Conservation (phyloP, 2,329 filamentous ascomycete species). For the Sporothrix pseudoabietina region DNA sequence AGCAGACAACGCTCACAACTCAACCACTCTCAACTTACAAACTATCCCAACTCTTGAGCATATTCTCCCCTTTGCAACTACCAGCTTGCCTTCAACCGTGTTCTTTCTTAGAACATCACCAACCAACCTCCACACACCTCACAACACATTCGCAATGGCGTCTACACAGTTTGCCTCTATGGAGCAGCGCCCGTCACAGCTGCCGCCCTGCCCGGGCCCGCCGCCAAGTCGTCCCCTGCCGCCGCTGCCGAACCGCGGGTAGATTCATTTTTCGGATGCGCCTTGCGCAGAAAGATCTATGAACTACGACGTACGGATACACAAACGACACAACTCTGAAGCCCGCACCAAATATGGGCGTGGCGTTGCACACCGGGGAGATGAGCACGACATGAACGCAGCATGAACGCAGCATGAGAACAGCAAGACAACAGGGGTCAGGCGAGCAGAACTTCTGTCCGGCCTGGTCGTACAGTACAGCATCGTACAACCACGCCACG, state of each 20-base stretch:
- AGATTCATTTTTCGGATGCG: conserved; percentile 37
- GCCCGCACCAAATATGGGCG: conserved; percentile 1
- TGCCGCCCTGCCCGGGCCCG: conserved; percentile 68
- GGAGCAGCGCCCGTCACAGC: conserved; percentile 64
- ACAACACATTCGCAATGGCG: conserved; percentile 32
- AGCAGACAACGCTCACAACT: not conserved
- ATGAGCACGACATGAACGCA: not conserved
- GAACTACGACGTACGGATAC: not conserved
- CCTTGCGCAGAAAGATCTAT: not conserved
- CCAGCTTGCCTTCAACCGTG: not conserved
- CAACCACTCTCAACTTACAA: not conserved
- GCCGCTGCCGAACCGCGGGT: conserved; percentile 64
- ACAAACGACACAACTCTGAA: not conserved
- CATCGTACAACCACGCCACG: not conserved
- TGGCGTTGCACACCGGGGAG: conserved; percentile 13
- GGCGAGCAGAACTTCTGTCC: not conserved
- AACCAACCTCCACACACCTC: conserved; percentile 28
- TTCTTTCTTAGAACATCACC: conserved; percentile 28
- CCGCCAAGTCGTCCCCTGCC: conserved; percentile 66
- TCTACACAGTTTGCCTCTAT: conserved; percentile 51
- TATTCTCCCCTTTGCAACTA: not conserved
- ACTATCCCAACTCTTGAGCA: not conserved
- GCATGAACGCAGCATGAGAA: not conserved
- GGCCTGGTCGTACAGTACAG: conserved; percentile 7
- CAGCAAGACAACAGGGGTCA: not conserved